These are phyloP conservation scores for Isoetes taiwanensis DNA, from an alignment of 75 land plant genomes.

Conservation along the genomic window DNA sequence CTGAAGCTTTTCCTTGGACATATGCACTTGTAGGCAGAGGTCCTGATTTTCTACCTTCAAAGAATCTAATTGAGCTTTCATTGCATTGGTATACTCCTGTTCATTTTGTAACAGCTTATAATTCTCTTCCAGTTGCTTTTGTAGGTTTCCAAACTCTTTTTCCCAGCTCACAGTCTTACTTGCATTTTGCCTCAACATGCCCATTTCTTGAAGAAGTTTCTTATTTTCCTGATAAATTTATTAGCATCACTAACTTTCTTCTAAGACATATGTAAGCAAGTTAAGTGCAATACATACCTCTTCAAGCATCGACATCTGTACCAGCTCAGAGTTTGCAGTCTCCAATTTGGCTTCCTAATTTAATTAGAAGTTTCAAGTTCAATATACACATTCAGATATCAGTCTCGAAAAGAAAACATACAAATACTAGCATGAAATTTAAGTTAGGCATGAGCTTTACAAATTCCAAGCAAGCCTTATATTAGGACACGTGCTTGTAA, in stretches of 20 bases:
- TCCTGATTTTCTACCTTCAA: slow-evolving; percentile 13
- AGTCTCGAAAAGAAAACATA: no score
- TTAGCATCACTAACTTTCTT: background rate
- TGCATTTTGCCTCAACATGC: background rate
- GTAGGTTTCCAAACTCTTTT: background rate
- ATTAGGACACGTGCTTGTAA: no score
- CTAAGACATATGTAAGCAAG: background rate
- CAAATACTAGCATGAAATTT: no score
- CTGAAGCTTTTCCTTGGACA: slow-evolving; percentile 3
- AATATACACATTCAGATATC: no score
- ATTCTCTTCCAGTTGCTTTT: slow-evolving; percentile 6
- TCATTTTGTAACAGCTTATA: background rate
- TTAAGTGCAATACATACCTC: background rate
- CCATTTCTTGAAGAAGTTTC: background rate
- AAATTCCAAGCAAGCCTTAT: no score
- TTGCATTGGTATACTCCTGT: background rate
- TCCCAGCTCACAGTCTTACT: background rate
- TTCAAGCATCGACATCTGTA: background rate
- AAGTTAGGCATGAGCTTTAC: no score
- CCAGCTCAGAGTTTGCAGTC: slow-evolving; percentile 8
- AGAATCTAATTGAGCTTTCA: background rate
- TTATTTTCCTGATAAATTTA: background rate
- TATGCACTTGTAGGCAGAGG: slow-evolving; percentile 3
- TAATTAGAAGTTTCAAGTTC: no score
- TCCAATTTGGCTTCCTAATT: background rate